A percentile compares a stretch with the other conserved stretches of the same genome.
Conservation (phyloP, 495 filamentous ascomycete genomes). For the Penicillium subrubescens region DNA sequence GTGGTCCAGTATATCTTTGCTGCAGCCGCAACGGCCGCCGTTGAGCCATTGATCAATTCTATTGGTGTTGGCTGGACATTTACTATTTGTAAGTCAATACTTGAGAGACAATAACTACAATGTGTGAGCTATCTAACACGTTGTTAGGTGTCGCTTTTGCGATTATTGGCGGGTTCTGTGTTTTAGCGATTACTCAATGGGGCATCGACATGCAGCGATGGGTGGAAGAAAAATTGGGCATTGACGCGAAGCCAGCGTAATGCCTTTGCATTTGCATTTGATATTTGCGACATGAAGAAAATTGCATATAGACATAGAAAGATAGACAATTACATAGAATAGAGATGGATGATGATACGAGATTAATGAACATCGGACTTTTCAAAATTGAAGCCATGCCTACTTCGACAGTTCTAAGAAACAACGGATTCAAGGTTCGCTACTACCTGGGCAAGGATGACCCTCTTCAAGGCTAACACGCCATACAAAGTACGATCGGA, state of each 20-base stretch:
- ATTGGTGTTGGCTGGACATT: constrained; percentile 69
- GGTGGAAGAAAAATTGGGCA: constrained; percentile 34
- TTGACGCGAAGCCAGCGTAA: constrained; percentile 23
- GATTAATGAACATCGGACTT: not conserved
- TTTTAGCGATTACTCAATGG: constrained; percentile 38
- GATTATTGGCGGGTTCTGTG: constrained; percentile 36
- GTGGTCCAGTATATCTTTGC: constrained; percentile 71
- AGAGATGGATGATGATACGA: constrained; percentile 4
- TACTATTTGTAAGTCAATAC: constrained; percentile 42
- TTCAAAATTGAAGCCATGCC: not conserved
- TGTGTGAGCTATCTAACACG: not conserved
- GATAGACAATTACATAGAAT: constrained; percentile 6
- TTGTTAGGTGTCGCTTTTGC: constrained; percentile 38
- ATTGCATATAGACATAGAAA: constrained; percentile 6
- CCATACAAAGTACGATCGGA: not conserved
- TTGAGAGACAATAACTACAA: not conserved
- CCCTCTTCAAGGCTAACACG: not conserved
- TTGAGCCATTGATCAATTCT: constrained; percentile 62
- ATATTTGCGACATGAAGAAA: not conserved
- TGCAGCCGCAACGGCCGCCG: constrained; percentile 62
- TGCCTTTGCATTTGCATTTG: not conserved
- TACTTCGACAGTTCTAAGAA: not conserved
- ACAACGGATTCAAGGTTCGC: not conserved
- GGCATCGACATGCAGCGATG: constrained; percentile 48
- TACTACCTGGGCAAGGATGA: not conserved